Percentiles rank a stretch among this genome's conserved stretches.
Conservation (phyloP, 495 filamentous ascomycete genomes). For the Xylaria intraflava region DNA sequence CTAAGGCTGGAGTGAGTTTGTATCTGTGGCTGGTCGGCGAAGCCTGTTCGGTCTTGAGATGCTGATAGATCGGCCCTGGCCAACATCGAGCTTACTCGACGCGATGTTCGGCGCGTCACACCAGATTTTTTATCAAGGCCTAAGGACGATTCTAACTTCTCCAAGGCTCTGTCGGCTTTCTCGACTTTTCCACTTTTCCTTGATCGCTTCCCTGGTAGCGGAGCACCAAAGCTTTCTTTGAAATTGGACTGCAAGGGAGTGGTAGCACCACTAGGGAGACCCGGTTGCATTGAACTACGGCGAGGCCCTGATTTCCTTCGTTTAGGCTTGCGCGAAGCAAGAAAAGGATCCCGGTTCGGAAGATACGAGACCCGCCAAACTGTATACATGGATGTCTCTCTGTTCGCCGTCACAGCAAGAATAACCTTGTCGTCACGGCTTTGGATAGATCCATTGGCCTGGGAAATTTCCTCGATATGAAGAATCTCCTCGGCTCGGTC, state of each 20-base stretch:
- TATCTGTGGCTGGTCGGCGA: constrained; percentile 58
- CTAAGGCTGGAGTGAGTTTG: constrained; percentile 41
- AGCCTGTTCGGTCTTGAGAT: constrained; percentile 65
- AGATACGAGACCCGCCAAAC: constrained; percentile 72
- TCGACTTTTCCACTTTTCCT: constrained; percentile 37
- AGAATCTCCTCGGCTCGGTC: constrained; percentile 71
- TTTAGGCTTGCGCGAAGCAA: constrained; percentile 40
- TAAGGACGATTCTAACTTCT: constrained; percentile 53
- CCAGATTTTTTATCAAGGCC: constrained; percentile 58
- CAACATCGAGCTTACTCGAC: constrained; percentile 86
- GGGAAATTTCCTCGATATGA: constrained; percentile 50
- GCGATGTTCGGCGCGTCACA: constrained; percentile 64
- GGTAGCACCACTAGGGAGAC: constrained; percentile 66
- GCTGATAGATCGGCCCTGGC: constrained; percentile 83
- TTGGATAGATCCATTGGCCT: constrained; percentile 3
- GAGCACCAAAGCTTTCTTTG: constrained; percentile 45
- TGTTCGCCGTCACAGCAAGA: constrained; percentile 76
- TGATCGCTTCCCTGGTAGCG: constrained; percentile 37
- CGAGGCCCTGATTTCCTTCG: constrained; percentile 54
- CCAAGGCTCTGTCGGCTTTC: constrained; percentile 52
- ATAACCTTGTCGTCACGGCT: constrained; percentile 45
- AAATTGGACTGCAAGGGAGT: constrained; percentile 60
- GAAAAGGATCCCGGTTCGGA: constrained; percentile 50
- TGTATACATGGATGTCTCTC: constrained; percentile 62
- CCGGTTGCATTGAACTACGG: constrained; percentile 80